phyloP scores from a whole-genome alignment of 129 eudicot species.

The Chrysanthemum lavandulifolium region DNA sequence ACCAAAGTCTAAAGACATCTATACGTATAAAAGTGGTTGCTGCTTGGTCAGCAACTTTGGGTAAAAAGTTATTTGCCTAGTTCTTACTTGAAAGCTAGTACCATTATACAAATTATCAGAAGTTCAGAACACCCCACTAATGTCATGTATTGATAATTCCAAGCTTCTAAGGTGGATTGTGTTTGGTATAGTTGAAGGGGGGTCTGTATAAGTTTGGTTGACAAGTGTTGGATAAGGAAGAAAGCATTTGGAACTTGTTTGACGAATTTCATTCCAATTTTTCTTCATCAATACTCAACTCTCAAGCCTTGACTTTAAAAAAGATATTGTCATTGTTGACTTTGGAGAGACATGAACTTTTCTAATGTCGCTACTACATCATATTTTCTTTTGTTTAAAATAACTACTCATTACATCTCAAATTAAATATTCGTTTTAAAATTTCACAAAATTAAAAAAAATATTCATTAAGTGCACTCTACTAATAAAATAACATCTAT shows the following conservation, averaged over 20 bases:
- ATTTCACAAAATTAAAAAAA: too few species aligned
- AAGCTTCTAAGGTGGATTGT: neutral
- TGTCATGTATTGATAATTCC: too few species aligned
- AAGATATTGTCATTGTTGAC: slow-evolving; percentile 12
- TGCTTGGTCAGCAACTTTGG: too few species aligned
- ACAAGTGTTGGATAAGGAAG: slow-evolving; percentile 35
- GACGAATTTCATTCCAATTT: slow-evolving; percentile 14
- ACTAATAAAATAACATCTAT: too few species aligned
- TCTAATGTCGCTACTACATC: neutral
- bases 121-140: neutral
- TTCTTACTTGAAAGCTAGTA: too few species aligned
- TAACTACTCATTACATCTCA: too few species aligned
- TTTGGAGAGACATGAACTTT: slow-evolving; percentile 13
- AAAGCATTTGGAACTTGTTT: slow-evolving; percentile 21
- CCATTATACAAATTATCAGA: neutral
- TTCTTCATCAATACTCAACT: slow-evolving; percentile 23
- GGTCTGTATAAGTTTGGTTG: slow-evolving; percentile 12
- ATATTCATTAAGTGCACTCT: too few species aligned
- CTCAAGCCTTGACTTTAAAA: slow-evolving; percentile 16
- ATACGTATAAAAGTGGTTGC: too few species aligned
- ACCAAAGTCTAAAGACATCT: too few species aligned
- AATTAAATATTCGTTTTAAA: too few species aligned
- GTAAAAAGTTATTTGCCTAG: too few species aligned
- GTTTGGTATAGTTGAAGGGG: neutral
- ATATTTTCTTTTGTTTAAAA: neutral